These are phyloP conservation scores for Vicia sativa DNA, from an alignment of 306 rosid species.

Conservation along the genomic window DNA sequence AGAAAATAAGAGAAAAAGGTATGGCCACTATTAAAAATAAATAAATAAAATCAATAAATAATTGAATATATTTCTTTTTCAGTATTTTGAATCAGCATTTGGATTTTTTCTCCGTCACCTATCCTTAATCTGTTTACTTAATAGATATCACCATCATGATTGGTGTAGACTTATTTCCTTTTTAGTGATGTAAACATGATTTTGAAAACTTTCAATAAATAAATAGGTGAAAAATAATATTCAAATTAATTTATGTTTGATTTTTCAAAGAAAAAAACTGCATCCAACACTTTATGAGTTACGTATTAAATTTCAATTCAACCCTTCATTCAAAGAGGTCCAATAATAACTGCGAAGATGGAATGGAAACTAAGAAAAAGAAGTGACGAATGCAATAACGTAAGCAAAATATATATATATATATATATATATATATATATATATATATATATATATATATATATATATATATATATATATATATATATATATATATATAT, in stretches of 20 bases:
- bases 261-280: background rate
- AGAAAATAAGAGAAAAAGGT: background rate
- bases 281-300: constrained; percentile 18
- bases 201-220: background rate
- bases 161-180: background rate
- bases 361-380: constrained; percentile 23
- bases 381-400: constrained; percentile 57
- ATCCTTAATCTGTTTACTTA: background rate
- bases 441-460: too few relatives aligned
- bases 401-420: background rate
- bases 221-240: background rate
- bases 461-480: too few relatives aligned
- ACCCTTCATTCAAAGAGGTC: constrained; percentile 23
- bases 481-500: too few relatives aligned
- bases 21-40: background rate
- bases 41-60: background rate
- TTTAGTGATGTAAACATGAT: background rate
- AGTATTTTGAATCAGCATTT: background rate
- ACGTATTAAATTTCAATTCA: constrained; percentile 13
- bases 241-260: background rate
- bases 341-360: constrained; percentile 30
- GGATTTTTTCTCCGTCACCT: background rate
- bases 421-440: too few relatives aligned
- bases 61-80: background rate
- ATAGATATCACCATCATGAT: background rate